Percentiles rank a stretch among this genome's conserved stretches.
Evolutionary conservation across 2,329 filamentous ascomycete species (phyloP).

Genomic region (Fusarium sp.): DNA sequence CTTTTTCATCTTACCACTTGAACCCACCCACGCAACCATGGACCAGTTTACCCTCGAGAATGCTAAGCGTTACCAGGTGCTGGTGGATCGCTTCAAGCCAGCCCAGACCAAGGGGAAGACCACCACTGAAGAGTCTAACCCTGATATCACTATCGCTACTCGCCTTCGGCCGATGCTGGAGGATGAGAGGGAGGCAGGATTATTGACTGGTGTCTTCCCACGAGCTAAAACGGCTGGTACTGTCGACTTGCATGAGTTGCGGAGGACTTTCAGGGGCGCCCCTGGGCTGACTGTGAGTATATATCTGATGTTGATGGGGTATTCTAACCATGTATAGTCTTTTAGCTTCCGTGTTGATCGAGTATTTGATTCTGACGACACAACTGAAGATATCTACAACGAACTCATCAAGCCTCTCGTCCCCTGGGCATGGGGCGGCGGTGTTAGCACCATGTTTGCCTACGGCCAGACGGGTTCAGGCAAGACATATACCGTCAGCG

Average conservation of each 20-base stretch:
- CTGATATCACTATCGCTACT: slow-evolving; percentile 50
- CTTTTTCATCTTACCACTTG: background rate
- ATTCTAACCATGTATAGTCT: slow-evolving; percentile 39
- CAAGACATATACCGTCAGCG: slow-evolving; percentile 58
- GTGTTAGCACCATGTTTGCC: slow-evolving; percentile 60
- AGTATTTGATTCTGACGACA: slow-evolving; percentile 47
- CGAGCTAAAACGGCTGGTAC: slow-evolving; percentile 1
- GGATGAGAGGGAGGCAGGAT: slow-evolving; percentile 46
- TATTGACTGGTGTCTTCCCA: slow-evolving; percentile 37
- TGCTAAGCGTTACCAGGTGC: slow-evolving; percentile 40
- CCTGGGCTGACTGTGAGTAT: slow-evolving; percentile 45
- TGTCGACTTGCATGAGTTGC: slow-evolving; percentile 52
- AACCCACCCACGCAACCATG: slow-evolving; percentile 33
- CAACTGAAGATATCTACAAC: slow-evolving; percentile 54
- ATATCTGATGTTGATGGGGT: too few relatives aligned
- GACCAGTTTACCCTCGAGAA: slow-evolving; percentile 49
- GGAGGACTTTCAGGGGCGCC: slow-evolving; percentile 44
- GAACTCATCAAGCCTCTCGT: slow-evolving; percentile 54
- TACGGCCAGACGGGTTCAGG: slow-evolving; percentile 62
- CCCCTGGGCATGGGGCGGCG: slow-evolving; percentile 58
- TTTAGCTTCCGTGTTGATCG: slow-evolving; percentile 49
- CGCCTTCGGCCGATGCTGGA: slow-evolving; percentile 50
- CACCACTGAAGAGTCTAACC: slow-evolving; percentile 10
- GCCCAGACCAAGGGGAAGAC: slow-evolving; percentile 6
- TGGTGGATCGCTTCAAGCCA: slow-evolving; percentile 45